Percentiles rank a stretch among this genome's conserved stretches.
Evolutionary conservation across 2,329 filamentous ascomycete species (phyloP).

Genomic region (Drechmeria coniospora): DNA sequence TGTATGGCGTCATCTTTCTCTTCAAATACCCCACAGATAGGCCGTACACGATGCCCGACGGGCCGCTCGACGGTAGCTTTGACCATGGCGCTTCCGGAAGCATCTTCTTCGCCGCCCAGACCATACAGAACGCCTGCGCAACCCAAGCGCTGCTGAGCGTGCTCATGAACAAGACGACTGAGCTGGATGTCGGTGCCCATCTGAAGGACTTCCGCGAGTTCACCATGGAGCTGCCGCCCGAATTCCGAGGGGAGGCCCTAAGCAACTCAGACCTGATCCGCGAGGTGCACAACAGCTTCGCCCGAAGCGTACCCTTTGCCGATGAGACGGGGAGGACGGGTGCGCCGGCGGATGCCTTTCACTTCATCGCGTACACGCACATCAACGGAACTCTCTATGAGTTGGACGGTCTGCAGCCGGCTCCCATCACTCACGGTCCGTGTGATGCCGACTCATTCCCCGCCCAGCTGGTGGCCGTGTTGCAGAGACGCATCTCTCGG

Average conservation of each 20-base stretch:
- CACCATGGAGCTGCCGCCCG: slow-evolving; percentile 65
- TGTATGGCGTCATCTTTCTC: slow-evolving; percentile 96
- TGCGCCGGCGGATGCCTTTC: slow-evolving; percentile 78
- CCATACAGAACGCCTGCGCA: slow-evolving; percentile 96
- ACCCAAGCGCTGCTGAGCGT: slow-evolving; percentile 90
- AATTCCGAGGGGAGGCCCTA: slow-evolving; percentile 47
- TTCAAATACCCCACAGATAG: slow-evolving; percentile 83
- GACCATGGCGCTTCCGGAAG: slow-evolving; percentile 59
- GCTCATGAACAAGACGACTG: slow-evolving; percentile 64
- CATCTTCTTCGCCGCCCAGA: slow-evolving; percentile 91
- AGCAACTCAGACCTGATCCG: slow-evolving; percentile 54
- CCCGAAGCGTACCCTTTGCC: slow-evolving; percentile 74
- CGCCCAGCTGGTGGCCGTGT: slow-evolving; percentile 66
- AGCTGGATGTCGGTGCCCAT: slow-evolving; percentile 56
- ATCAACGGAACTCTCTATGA: slow-evolving; percentile 76
- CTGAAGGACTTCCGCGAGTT: slow-evolving; percentile 76
- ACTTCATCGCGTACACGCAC: slow-evolving; percentile 90
- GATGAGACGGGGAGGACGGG: slow-evolving; percentile 64
- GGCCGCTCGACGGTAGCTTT: slow-evolving; percentile 67
- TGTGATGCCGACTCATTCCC: slow-evolving; percentile 62
- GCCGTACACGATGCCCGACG: slow-evolving; percentile 40
- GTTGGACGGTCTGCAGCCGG: slow-evolving; percentile 84
- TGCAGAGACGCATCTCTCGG: slow-evolving; percentile 67
- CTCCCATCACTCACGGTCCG: slow-evolving; percentile 74
- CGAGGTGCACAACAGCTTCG: slow-evolving; percentile 80